phyloP scores from a whole-genome alignment of 169 alveolate species.

The Eimeria necatrix region DNA sequence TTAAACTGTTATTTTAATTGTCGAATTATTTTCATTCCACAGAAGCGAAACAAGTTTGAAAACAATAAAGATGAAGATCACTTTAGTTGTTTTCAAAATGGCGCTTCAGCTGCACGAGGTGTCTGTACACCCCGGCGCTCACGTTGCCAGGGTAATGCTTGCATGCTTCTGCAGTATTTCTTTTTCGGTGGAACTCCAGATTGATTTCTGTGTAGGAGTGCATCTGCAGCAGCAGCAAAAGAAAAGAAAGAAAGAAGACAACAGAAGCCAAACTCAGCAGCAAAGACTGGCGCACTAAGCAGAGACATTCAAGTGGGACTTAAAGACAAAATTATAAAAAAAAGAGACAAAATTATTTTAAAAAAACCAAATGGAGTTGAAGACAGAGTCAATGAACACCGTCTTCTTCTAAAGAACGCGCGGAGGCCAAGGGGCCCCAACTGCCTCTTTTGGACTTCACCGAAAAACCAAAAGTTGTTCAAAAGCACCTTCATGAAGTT shows the following conservation, averaged over 20 bases:
- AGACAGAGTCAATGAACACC: too few species aligned
- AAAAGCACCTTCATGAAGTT: conserved; percentile 80
- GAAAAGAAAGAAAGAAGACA: neutral
- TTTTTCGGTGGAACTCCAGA: conserved; percentile 35
- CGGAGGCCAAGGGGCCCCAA: too few species aligned
- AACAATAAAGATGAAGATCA: too few species aligned
- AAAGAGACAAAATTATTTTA: too few species aligned
- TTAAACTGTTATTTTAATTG: too few species aligned
- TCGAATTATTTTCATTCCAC: too few species aligned
- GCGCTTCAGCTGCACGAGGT: too few species aligned
- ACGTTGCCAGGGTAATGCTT: conserved; percentile 77
- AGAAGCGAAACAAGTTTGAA: too few species aligned
- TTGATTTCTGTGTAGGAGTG: conserved; percentile 80
- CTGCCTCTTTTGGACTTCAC: too few species aligned
- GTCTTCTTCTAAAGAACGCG: too few species aligned
- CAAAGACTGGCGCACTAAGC: neutral
- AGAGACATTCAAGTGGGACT: neutral
- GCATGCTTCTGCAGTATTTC: neutral
- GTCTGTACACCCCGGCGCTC: neutral
- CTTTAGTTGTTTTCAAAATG: too few species aligned
- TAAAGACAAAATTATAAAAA: neutral
- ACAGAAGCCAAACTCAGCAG: neutral
- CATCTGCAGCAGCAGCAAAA: conserved; percentile 71
- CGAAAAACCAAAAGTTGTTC: neutral
- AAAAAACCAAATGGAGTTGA: neutral